phyloP scores from a whole-genome alignment of 805 yeast species.

The Zygoascus tannicola region DNA sequence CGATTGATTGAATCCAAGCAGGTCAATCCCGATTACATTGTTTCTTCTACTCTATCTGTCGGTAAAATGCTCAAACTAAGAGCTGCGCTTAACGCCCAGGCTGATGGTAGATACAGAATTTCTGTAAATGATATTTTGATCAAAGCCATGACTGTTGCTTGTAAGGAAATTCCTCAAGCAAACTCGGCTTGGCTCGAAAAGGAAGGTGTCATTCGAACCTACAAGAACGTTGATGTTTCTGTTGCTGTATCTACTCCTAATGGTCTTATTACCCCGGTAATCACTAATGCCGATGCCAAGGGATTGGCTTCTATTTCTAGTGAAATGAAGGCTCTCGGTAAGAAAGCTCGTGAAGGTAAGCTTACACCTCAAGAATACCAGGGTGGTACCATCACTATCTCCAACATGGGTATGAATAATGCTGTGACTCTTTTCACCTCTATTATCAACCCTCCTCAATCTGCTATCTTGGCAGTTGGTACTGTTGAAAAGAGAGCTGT shows the following conservation, averaged over 20 bases:
- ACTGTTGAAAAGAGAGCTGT: slow-evolving; percentile 88
- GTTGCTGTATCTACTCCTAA: slow-evolving; percentile 98
- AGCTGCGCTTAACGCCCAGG: slow-evolving; percentile 73
- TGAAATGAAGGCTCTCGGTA: slow-evolving; percentile 85
- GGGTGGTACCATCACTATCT: slow-evolving; percentile 98
- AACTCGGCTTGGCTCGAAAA: slow-evolving; percentile 89
- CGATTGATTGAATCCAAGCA: slow-evolving; percentile 82
- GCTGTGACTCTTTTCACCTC: slow-evolving; percentile 93
- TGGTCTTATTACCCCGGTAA: slow-evolving; percentile 94
- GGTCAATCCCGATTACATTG: slow-evolving; percentile 84
- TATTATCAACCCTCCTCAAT: slow-evolving; percentile 96
- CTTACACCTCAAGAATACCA: slow-evolving; percentile 94
- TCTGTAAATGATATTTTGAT: slow-evolving; percentile 90
- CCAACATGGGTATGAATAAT: slow-evolving; percentile 97
- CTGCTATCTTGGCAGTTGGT: slow-evolving; percentile 89
- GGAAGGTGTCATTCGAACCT: slow-evolving; percentile 88
- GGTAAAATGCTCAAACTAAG: slow-evolving; percentile 86
- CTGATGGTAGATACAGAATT: slow-evolving; percentile 80
- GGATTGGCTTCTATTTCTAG: slow-evolving; percentile 77
- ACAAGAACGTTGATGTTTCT: slow-evolving; percentile 85
- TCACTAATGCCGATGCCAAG: slow-evolving; percentile 75
- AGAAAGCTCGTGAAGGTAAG: slow-evolving; percentile 92
- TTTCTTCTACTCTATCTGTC: slow-evolving; percentile 79
- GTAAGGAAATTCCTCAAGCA: slow-evolving; percentile 82
- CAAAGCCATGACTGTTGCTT: slow-evolving; percentile 90